phyloP scores from a whole-genome alignment of 179 eudicot genomes.

The Camellia oleifera region DNA sequence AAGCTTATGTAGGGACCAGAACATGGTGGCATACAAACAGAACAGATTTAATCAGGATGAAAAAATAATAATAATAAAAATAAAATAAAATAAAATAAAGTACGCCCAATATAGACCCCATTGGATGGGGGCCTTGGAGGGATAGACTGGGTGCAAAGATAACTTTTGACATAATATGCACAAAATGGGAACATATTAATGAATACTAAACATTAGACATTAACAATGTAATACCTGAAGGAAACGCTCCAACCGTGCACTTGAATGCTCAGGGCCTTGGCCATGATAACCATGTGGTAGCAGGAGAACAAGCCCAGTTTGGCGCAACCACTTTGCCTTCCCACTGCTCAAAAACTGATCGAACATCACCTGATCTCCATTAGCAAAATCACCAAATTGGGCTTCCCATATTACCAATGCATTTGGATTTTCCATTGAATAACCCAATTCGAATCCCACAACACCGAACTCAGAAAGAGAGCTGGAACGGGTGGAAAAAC shows the following conservation, averaged over 20 bases:
- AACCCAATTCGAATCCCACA: constrained; percentile 84
- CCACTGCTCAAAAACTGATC: constrained; percentile 90
- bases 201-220: background rate
- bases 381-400: constrained; percentile 83
- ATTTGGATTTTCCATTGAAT: constrained; percentile 90
- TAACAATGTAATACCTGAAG: constrained; percentile 58
- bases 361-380: constrained; percentile 86
- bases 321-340: constrained; percentile 85
- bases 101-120: too few species aligned
- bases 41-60: background rate
- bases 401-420: constrained; percentile 88
- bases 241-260: constrained; percentile 83
- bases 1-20: background rate
- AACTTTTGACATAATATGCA: too few species aligned
- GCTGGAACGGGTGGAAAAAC: constrained; percentile 36
- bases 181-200: background rate
- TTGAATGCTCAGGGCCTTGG: constrained; percentile 92
- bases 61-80: too few species aligned
- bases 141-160: too few species aligned
- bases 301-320: constrained; percentile 70
- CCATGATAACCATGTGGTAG: constrained; percentile 94
- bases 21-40: background rate
- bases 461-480: constrained; percentile 88
- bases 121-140: too few species aligned
- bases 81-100: too few species aligned